Conservation (phyloP, 106 monocot genomes). For the Dioscorea dumetorum region DNA sequence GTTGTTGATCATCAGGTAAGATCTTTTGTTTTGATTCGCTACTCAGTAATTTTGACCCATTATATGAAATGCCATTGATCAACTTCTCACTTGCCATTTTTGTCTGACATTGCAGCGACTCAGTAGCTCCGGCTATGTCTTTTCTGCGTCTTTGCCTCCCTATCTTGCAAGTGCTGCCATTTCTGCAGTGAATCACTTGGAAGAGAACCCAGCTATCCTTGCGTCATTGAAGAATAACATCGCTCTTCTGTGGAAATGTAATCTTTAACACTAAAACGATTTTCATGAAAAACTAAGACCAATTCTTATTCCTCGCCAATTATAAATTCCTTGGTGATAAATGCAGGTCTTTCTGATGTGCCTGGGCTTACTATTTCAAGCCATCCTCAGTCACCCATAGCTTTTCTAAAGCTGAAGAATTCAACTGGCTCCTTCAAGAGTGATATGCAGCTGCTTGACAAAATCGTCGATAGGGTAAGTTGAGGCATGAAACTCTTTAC, state of each 20-base stretch:
- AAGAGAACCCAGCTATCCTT: constrained; percentile 62
- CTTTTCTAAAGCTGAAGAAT: constrained; percentile 54
- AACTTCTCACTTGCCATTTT: too few species aligned
- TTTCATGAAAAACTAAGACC: background rate
- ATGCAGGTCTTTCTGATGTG: constrained; percentile 43
- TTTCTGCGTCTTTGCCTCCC: constrained; percentile 91
- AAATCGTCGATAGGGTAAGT: constrained; percentile 33
- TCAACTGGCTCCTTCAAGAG: constrained; percentile 38
- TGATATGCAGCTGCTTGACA: constrained; percentile 55
- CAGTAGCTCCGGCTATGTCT: constrained; percentile 88
- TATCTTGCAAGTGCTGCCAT: constrained; percentile 85
- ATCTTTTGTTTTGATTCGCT: background rate
- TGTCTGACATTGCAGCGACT: constrained; percentile 49
- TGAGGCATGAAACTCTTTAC: background rate
- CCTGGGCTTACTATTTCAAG: constrained; percentile 43
- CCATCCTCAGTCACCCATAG: constrained; percentile 43
- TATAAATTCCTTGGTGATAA: background rate
- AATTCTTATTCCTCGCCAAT: background rate
- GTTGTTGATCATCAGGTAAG: constrained; percentile 96
- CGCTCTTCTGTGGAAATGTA: constrained; percentile 47
- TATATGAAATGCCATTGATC: too few species aligned
- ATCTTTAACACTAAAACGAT: background rate
- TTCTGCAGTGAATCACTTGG: constrained; percentile 67
- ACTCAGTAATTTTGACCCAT: background rate
- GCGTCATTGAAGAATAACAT: constrained; percentile 48